These are phyloP conservation scores for Aspergillus luchuensis DNA, from an alignment of 2,329 filamentous ascomycete genomes.

Conservation along the genomic window DNA sequence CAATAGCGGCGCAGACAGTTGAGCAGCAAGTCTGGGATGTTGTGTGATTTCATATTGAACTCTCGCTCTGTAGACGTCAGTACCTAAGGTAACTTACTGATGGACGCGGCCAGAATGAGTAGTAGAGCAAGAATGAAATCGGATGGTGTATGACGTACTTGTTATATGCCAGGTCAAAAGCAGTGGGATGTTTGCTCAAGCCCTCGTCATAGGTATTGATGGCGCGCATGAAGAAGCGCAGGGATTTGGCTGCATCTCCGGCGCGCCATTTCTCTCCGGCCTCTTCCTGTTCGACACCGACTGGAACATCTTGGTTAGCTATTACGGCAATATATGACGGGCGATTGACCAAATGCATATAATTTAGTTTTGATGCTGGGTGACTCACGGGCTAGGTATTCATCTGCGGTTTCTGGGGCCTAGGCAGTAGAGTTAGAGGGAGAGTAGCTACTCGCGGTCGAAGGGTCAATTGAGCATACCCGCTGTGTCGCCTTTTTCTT, in stretches of 20 bases:
- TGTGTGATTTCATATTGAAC: constrained; percentile 71
- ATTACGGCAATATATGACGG: neutral
- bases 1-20: constrained; percentile 56
- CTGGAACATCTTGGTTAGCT: constrained; percentile 32
- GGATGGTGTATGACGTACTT: constrained; percentile 54
- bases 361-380: neutral
- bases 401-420: constrained; percentile 64
- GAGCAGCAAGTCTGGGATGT: constrained; percentile 62
- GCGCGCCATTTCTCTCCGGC: constrained; percentile 74
- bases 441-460: neutral
- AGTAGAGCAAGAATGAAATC: neutral
- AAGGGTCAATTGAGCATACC: constrained; percentile 27
- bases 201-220: constrained; percentile 68
- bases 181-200: constrained; percentile 60
- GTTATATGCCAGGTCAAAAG: constrained; percentile 74
- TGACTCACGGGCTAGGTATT: constrained; percentile 62
- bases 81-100: constrained; percentile 4
- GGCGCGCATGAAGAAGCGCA: constrained; percentile 61
- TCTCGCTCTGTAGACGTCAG: constrained; percentile 55
- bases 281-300: constrained; percentile 69
- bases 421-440: constrained; percentile 29
- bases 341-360: neutral
- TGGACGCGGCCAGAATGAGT: neutral
- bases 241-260: constrained; percentile 67
- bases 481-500: constrained; percentile 45